Evolutionary conservation across 768 basidiomycete genomes (phyloP).

Genomic region (Candolleomyces eurysporus): DNA sequence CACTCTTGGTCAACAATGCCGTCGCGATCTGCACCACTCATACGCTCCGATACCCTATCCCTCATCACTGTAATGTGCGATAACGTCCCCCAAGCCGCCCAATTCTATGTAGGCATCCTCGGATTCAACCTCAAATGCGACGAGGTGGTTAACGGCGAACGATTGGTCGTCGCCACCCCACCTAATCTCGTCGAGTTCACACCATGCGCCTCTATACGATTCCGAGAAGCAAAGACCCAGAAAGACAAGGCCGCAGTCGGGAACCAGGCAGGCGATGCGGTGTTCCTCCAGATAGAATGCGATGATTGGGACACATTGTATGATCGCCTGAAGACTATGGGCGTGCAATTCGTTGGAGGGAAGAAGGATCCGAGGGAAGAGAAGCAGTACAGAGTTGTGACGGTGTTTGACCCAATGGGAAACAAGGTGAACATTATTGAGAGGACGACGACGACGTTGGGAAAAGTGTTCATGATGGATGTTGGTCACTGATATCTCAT

Average conservation of each 20-base stretch:
- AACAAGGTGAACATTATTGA: slow-evolving; percentile 18
- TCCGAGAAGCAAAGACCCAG: slow-evolving; percentile 14
- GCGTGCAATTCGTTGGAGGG: slow-evolving; percentile 11
- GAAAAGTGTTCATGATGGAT: slow-evolving; percentile 17
- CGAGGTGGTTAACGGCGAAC: slow-evolving; percentile 18
- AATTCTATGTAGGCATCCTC: slow-evolving; percentile 19
- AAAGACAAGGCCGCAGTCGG: slow-evolving; percentile 16
- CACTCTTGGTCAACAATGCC: neutral
- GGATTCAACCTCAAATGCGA: slow-evolving; percentile 20
- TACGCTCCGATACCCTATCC: slow-evolving; percentile 18
- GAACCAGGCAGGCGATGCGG: slow-evolving; percentile 17
- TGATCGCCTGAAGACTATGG: slow-evolving; percentile 16
- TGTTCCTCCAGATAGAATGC: slow-evolving; percentile 18
- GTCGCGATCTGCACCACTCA: slow-evolving; percentile 12
- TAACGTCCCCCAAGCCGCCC: slow-evolving; percentile 14
- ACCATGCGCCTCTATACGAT: slow-evolving; percentile 13
- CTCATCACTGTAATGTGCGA: slow-evolving; percentile 17
- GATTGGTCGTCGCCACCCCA: slow-evolving; percentile 17
- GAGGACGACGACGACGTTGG: slow-evolving; percentile 16
- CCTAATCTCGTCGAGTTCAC: slow-evolving; percentile 20
- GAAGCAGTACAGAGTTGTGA: slow-evolving; percentile 12
- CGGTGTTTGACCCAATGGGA: slow-evolving; percentile 16
- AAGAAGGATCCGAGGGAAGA: slow-evolving; percentile 14
- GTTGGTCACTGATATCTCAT: slow-evolving; percentile 1
- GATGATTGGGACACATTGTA: slow-evolving; percentile 17